A percentile compares a stretch with the other conserved stretches of the same genome.
These are phyloP conservation scores for Lactarius psammicola DNA, from an alignment of 768 basidiomycete species.

Conservation along the genomic window DNA sequence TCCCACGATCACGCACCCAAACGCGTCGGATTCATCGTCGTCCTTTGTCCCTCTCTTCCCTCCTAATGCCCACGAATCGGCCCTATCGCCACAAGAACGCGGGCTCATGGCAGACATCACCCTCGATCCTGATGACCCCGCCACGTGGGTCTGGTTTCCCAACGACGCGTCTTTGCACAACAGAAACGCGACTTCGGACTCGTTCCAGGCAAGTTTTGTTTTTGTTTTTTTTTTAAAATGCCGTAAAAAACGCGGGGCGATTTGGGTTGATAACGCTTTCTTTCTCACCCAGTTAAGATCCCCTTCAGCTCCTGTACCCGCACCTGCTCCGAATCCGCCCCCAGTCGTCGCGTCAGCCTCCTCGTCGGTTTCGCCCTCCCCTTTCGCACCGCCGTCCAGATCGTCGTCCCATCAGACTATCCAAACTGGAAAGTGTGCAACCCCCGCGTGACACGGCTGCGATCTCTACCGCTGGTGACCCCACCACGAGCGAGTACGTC, in stretches of 20 bases:
- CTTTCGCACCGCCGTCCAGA: constrained; percentile 11
- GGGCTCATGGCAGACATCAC: constrained; percentile 27
- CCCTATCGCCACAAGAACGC: constrained; percentile 24
- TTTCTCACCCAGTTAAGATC: background rate
- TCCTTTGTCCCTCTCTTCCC: constrained; percentile 6
- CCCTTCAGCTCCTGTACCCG: background rate
- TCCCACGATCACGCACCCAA: background rate
- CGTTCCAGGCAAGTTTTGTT: background rate
- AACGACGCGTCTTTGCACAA: constrained; percentile 10
- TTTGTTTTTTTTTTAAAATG: no score
- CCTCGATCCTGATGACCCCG: constrained; percentile 15
- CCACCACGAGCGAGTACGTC: constrained; percentile 8
- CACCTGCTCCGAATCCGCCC: no score
- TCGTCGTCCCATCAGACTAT: background rate
- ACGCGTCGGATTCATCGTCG: background rate
- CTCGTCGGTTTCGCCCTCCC: constrained; percentile 9
- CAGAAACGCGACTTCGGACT: background rate
- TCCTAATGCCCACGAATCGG: background rate
- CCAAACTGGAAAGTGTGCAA: background rate
- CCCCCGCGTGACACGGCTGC: background rate
- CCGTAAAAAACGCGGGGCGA: background rate
- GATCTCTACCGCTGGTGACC: background rate
- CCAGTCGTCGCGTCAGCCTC: background rate
- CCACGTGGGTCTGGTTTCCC: background rate
- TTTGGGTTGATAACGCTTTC: background rate